Evolutionary conservation across 306 rosid species (phyloP), one percentile per base, ranked within the genome.

Genomic region (Hippophae tibetana): DNA sequence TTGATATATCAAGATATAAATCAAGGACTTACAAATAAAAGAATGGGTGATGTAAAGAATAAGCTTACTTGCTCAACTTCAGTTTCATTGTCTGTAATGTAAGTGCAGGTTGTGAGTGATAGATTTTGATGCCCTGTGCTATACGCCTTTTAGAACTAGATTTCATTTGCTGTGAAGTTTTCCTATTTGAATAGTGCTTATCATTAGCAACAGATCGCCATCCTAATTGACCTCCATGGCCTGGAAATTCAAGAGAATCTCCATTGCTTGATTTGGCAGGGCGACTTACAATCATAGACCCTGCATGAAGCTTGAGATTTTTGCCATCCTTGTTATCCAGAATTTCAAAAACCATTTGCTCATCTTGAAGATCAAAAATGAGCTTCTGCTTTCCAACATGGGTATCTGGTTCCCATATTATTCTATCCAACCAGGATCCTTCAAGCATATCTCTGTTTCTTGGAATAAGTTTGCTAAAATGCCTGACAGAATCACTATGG

Each of bases 321-420:
- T 75, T 78, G 56, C 72, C 65, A 52, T 87, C 87, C 62, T 76
- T 78, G 76, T 69, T 62, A 71, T 90, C 96, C 73, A 77, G 73
- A 66, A 90, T 78, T 81, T 90, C 96, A 66, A 87, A 90, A 76
- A 87, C 92, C 98, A 90, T 90, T 56, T 87, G 92, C 75, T 87
- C 90, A 78, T 90, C 98, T 72, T 85, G 86, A 65, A 90, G 96
- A 85, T 90, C 98, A 71, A 85, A 79, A 42, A 90, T 90, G 45
- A 90, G 94, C 77, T 85, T 90, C 48, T 89, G 84, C 71, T 85
- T 85, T 56, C 74, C 73, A 14, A 60, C 60, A 57, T 84, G 77
- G 65, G 57, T 65, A 65, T 81, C 74, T 65, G 74, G 68, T 58
- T 87, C 96, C 98, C 98, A 90, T 58, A 87, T 72, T 76, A 90